Evolutionary conservation across 2,329 filamentous ascomycete species (phyloP).

Genomic region (Teratosphaeria viscida): DNA sequence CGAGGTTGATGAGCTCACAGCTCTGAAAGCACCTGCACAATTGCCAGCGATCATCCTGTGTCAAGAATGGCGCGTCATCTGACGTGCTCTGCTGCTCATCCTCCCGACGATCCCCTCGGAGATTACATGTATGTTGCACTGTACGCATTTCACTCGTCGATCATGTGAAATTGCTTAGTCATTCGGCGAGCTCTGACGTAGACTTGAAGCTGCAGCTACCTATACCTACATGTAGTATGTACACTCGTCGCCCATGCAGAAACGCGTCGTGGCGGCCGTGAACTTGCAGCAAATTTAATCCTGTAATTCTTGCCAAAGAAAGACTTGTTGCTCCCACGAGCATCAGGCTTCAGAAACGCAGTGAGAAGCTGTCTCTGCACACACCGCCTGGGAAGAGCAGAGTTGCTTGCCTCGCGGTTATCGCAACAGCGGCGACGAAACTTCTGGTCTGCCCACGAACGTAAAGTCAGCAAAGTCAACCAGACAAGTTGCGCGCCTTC

Average conservation of each 20-base stretch:
- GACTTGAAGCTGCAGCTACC: not conserved
- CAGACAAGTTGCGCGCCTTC: too few relatives aligned
- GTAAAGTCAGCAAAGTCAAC: not conserved
- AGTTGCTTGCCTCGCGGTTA: not conserved
- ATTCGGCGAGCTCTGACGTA: not conserved
- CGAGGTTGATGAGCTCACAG: not conserved
- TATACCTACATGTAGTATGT: too few relatives aligned
- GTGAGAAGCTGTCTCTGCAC: not conserved
- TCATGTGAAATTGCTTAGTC: not conserved
- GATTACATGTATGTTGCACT: too few relatives aligned
- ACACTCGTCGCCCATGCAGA: not conserved
- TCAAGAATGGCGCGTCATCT: too few relatives aligned
- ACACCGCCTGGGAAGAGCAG: not conserved
- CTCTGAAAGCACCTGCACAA: not conserved
- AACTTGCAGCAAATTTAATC: not conserved
- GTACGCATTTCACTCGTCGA: not conserved
- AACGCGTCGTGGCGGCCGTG: not conserved
- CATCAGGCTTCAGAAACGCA: not conserved
- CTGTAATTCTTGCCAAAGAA: not conserved
- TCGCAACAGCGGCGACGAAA: not conserved
- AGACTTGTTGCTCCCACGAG: too few relatives aligned
- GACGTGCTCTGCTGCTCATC: too few relatives aligned
- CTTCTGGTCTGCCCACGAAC: not conserved
- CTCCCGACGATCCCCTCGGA: too few relatives aligned
- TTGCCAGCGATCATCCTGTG: not conserved